These are phyloP conservation scores for Pulchroboletus neoregius DNA, from an alignment of 1,284 basidiomycete genomes.

Conservation along the genomic window DNA sequence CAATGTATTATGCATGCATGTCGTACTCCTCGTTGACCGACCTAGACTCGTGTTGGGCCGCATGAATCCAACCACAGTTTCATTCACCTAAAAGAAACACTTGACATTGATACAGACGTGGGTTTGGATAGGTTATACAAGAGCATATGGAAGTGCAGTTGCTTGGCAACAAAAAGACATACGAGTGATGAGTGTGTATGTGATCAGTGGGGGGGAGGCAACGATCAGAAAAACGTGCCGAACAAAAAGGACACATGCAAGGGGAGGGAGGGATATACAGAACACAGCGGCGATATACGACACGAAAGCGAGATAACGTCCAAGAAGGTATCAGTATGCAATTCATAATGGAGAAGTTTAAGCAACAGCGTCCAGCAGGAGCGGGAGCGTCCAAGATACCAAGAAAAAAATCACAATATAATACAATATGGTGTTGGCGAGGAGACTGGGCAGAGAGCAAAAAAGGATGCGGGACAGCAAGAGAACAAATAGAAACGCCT, in stretches of 20 bases:
- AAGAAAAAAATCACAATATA: slow-evolving; percentile 20
- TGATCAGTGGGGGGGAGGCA: too few relatives aligned
- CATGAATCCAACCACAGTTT: not conserved
- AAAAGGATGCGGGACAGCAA: not conserved
- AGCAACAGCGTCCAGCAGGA: slow-evolving; percentile 13
- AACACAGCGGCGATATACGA: slow-evolving; percentile 17
- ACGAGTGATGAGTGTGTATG: not conserved
- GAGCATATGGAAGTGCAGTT: not conserved
- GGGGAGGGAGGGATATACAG: slow-evolving; percentile 4
- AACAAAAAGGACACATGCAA: slow-evolving; percentile 3
- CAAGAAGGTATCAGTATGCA: slow-evolving; percentile 29
- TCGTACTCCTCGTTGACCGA: too few relatives aligned
- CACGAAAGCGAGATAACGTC: slow-evolving; percentile 14
- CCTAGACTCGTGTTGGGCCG: too few relatives aligned
- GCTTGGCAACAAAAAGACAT: slow-evolving; percentile 8
- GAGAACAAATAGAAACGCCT: not conserved
- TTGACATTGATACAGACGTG: slow-evolving; percentile 25
- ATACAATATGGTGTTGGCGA: slow-evolving; percentile 12
- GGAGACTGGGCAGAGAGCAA: not conserved
- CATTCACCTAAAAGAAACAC: slow-evolving; percentile 1
- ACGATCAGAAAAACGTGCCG: not conserved
- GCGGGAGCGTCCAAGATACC: slow-evolving; percentile 27
- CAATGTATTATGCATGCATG: too few relatives aligned
- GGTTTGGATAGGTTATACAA: slow-evolving; percentile 26
- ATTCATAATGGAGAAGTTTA: not conserved